Evolutionary conservation across 176 grass and related monocot species (phyloP).

Genomic region (Chrysopogon serrulatus): DNA sequence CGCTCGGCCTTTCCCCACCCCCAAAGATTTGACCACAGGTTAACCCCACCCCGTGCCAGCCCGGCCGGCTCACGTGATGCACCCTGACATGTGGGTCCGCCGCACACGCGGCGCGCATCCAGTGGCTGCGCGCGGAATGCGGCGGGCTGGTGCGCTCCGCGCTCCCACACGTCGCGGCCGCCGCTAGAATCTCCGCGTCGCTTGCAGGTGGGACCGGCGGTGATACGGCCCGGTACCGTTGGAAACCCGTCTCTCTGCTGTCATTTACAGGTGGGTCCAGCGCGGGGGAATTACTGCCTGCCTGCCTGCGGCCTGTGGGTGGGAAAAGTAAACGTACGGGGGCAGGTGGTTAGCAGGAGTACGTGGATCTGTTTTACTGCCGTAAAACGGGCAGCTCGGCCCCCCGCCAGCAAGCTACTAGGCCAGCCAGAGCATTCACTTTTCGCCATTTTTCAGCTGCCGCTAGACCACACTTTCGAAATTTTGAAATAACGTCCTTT

Average conservation of each 20-base stretch:
- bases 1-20: not conserved
- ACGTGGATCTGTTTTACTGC: not conserved
- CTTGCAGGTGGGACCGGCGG: not conserved
- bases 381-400: not conserved
- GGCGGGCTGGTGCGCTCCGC: not conserved
- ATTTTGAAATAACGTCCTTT: not conserved
- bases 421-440: not conserved
- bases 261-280: constrained; percentile 15
- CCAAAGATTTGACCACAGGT: constrained; percentile 10
- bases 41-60: not conserved
- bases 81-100: not conserved
- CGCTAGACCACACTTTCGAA: not conserved
- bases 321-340: not conserved
- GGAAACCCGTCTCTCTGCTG: not conserved
- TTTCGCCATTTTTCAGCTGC: not conserved
- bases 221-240: not conserved
- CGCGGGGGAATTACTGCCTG: not conserved
- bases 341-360: not conserved
- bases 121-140: not conserved
- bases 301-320: not conserved
- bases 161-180: constrained; percentile 17
- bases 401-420: not conserved
- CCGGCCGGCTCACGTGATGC: constrained; percentile 1
- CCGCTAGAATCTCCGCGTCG: not conserved
- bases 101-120: not conserved